Percentiles rank a stretch among this genome's conserved stretches.
These are phyloP conservation scores for Chaetoceros tenuissimus DNA, from an alignment of 108 stramenopile genomes.

Conservation along the genomic window DNA sequence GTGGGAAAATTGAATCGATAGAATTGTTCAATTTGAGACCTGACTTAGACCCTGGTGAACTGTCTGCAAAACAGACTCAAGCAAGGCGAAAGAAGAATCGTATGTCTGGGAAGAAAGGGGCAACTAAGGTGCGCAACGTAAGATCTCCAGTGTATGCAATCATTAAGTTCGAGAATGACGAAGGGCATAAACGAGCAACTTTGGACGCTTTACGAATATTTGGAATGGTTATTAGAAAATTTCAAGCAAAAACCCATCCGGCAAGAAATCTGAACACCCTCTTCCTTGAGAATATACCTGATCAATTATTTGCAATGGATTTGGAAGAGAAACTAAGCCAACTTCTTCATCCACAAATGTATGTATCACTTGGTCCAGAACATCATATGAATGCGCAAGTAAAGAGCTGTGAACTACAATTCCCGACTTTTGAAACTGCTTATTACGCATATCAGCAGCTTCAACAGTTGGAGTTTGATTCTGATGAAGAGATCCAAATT, in stretches of 20 bases:
- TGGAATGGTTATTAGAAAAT: conserved; percentile 65
- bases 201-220: conserved; percentile 53
- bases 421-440: conserved; percentile 55
- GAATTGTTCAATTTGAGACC: conserved; percentile 63
- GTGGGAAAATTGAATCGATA: conserved; percentile 52
- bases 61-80: conserved; percentile 32
- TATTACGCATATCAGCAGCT: conserved; percentile 43
- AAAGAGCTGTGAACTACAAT: conserved; percentile 52
- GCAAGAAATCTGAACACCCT: conserved; percentile 41
- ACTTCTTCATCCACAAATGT: conserved; percentile 45
- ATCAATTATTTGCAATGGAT: conserved; percentile 36
- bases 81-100: conserved; percentile 26
- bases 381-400: conserved; percentile 16
- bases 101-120: conserved; percentile 5
- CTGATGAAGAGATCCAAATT: conserved; percentile 16
- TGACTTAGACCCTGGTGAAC: conserved; percentile 67
- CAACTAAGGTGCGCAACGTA: conserved; percentile 19
- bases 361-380: conserved; percentile 45
- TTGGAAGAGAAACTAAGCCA: conserved; percentile 50
- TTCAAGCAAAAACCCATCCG: conserved; percentile 49
- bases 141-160: conserved; percentile 71
- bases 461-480: conserved; percentile 5
- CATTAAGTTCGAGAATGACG: conserved; percentile 38
- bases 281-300: conserved; percentile 57
- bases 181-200: conserved; percentile 36